Percentiles rank a stretch among this genome's conserved stretches.
phyloP scores from a whole-genome alignment of 371 early-diverging fungal genomes.

The Lichtheimia corymbifera region DNA sequence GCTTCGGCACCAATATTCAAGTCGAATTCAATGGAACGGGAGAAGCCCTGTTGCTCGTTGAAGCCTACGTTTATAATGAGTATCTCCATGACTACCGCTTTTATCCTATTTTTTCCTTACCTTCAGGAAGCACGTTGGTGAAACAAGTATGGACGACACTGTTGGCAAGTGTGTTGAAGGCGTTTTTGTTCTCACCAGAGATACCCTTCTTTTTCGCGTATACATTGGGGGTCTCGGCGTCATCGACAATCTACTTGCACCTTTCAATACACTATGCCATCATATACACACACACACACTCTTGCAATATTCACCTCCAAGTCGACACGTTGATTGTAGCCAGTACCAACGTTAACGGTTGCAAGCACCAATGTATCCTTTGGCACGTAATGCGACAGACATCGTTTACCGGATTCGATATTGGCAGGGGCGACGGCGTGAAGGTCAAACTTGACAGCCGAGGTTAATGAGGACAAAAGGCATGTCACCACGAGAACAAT shows the following conservation, averaged over 20 bases:
- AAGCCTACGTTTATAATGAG: conserved; percentile 42
- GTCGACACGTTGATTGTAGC: conserved; percentile 71
- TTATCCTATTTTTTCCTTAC: conserved; percentile 37
- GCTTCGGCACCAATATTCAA: conserved; percentile 90
- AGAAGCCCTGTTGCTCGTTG: conserved; percentile 54
- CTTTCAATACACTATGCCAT: too few relatives aligned
- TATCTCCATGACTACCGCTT: neutral
- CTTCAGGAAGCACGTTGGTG: conserved; percentile 74
- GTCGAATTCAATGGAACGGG: conserved; percentile 69
- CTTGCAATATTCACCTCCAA: conserved; percentile 53
- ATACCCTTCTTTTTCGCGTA: conserved; percentile 61
- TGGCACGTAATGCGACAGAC: conserved; percentile 76
- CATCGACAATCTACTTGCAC: conserved; percentile 59
- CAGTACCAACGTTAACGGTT: conserved; percentile 65
- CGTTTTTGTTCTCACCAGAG: conserved; percentile 53
- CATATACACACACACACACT: neutral
- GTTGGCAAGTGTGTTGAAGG: conserved; percentile 79
- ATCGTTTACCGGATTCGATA: conserved; percentile 47
- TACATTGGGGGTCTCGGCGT: conserved; percentile 60
- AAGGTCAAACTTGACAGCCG: conserved; percentile 79
- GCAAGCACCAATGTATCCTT: conserved; percentile 74
- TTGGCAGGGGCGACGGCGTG: conserved; percentile 45
- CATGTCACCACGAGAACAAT: conserved; percentile 4
- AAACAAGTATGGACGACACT: conserved; percentile 88
- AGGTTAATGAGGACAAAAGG: neutral